Evolutionary conservation across 2,329 filamentous ascomycete genomes (phyloP).

Genomic region (Fusarium sp.): DNA sequence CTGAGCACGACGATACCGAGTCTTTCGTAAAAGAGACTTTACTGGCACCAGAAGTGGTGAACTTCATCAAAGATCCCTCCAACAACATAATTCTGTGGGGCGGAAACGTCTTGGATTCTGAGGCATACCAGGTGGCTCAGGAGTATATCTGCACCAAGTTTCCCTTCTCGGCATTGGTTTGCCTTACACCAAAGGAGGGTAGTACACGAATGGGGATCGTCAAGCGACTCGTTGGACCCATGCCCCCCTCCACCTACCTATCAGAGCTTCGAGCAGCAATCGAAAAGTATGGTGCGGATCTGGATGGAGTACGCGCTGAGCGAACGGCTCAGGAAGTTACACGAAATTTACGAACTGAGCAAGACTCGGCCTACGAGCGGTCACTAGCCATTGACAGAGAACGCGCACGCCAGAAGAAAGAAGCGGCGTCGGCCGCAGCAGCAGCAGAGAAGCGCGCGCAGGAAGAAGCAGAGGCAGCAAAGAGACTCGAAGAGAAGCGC

Average conservation of each 20-base stretch:
- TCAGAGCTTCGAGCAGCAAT: constrained; percentile 79
- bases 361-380: constrained; percentile 93
- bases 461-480: constrained; percentile 70
- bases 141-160: constrained; percentile 92
- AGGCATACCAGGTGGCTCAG: constrained; percentile 91
- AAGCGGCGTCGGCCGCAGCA: constrained; percentile 77
- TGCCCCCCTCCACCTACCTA: constrained; percentile 75
- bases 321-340: constrained; percentile 82
- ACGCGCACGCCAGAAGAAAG: constrained; percentile 77
- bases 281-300: constrained; percentile 76
- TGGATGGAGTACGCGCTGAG: constrained; percentile 78
- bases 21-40: constrained; percentile 85
- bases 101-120: constrained; percentile 90
- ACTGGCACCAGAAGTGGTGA: constrained; percentile 75
- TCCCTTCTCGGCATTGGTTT: constrained; percentile 86
- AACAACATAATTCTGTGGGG: constrained; percentile 92
- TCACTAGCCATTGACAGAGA: constrained; percentile 89
- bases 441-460: constrained; percentile 71
- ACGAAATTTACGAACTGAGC: constrained; percentile 83
- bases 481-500: constrained; percentile 53
- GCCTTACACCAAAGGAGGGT: constrained; percentile 85
- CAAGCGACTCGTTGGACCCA: constrained; percentile 78
- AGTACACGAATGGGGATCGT: constrained; percentile 91
- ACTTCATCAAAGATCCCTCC: constrained; percentile 76
- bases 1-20: constrained; percentile 92